Evolutionary conservation across 2,329 filamentous ascomycete genomes (phyloP).

Genomic region (Aspergillus phoenicis): DNA sequence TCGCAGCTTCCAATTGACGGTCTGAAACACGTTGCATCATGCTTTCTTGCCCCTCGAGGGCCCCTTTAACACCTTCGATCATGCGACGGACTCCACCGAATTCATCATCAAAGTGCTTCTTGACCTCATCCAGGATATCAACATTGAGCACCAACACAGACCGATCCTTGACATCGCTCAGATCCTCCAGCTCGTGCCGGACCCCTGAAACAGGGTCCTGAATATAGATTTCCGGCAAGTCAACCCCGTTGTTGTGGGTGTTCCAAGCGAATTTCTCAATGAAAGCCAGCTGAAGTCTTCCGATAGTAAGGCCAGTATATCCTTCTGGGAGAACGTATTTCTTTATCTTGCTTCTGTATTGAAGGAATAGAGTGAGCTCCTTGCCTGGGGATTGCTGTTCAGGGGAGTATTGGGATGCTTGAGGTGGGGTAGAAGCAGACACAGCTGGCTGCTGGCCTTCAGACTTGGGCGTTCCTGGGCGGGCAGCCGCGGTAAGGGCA

Average conservation of each 20-base stretch:
- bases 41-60: slow-evolving; percentile 78
- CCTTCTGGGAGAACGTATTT: slow-evolving; percentile 90
- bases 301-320: slow-evolving; percentile 79
- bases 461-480: slow-evolving; percentile 33
- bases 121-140: slow-evolving; percentile 91
- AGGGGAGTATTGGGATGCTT: slow-evolving; percentile 58
- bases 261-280: slow-evolving; percentile 99
- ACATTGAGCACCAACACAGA: slow-evolving; percentile 94
- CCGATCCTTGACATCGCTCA: slow-evolving; percentile 89
- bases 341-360: slow-evolving; percentile 96
- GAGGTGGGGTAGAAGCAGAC: slow-evolving; percentile 43
- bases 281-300: slow-evolving; percentile 87
- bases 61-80: slow-evolving; percentile 82
- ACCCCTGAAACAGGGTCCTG: slow-evolving; percentile 94
- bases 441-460: slow-evolving; percentile 22
- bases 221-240: slow-evolving; percentile 96
- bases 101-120: slow-evolving; percentile 92
- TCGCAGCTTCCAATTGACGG: slow-evolving; percentile 83
- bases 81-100: slow-evolving; percentile 76
- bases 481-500: slow-evolving; percentile 18
- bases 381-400: slow-evolving; percentile 72
- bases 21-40: slow-evolving; percentile 86
- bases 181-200: slow-evolving; percentile 93
- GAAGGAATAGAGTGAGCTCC: slow-evolving; percentile 88
- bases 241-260: slow-evolving; percentile 87